These are phyloP conservation scores for Chaetomiaceae sp. DNA, from an alignment of 2,329 filamentous ascomycete species.

Conservation along the genomic window DNA sequence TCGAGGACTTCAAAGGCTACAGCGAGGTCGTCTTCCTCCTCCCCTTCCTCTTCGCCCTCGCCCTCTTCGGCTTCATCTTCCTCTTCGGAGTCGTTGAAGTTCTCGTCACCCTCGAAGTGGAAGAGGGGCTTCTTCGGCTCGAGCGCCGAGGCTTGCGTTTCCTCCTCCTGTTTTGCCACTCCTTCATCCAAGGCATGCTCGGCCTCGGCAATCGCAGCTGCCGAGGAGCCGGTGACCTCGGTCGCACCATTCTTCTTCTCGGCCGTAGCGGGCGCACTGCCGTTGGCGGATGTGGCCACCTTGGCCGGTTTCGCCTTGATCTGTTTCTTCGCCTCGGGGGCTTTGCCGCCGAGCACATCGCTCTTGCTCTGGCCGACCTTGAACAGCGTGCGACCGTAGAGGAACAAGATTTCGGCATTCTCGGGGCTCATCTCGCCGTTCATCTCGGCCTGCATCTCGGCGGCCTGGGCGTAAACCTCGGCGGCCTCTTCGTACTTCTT, in stretches of 20 bases:
- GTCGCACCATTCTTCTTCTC: slow-evolving; percentile 31
- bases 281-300: slow-evolving; percentile 32
- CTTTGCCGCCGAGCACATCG: slow-evolving; percentile 83
- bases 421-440: slow-evolving; percentile 87
- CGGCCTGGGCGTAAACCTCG: slow-evolving; percentile 82
- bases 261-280: slow-evolving; percentile 28
- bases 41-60: slow-evolving; percentile 44
- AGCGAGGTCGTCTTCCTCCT: slow-evolving; percentile 66
- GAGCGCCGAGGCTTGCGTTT: slow-evolving; percentile 29
- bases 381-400: slow-evolving; percentile 90
- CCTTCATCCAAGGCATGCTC: slow-evolving; percentile 42
- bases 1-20: slow-evolving; percentile 82
- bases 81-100: slow-evolving; percentile 78
- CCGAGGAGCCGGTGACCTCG: slow-evolving; percentile 10
- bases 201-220: slow-evolving; percentile 25
- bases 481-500: slow-evolving; percentile 83
- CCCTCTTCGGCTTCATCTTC: slow-evolving; percentile 44
- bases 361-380: slow-evolving; percentile 91
- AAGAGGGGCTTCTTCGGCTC: slow-evolving; percentile 69
- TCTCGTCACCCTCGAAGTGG: slow-evolving; percentile 90
- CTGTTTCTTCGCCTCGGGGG: slow-evolving; percentile 48
- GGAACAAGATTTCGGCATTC: slow-evolving; percentile 90
- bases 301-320: slow-evolving; percentile 35
- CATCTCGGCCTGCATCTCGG: slow-evolving; percentile 81
- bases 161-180: slow-evolving; percentile 31